Base-by-base conservation (phyloP, 305 asterid species). In the Fraxinus nigra region DNA sequence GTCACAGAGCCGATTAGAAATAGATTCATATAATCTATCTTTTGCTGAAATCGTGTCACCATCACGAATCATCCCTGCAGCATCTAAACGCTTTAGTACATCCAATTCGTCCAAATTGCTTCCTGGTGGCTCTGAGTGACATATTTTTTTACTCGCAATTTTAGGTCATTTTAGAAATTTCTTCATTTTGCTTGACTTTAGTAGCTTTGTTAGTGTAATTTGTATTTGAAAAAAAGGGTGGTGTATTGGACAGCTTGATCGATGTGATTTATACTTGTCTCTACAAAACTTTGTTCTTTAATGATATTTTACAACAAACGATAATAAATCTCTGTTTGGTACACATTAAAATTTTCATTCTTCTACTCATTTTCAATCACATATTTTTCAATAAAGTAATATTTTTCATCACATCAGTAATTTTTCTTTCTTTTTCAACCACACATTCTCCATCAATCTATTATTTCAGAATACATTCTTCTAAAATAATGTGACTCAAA, bases 1-100 rank as follows among this genome's bases (percentile, higher is more conserved):
- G 99, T 80, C 92, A 83, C 98, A 93, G 87, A 96, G 98, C 86
- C 88, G 90, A 16, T 81, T 96, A 34, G 99, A 98, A 81, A 79
- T 93, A 48, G 98, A 96, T 89, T 84, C 98, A 0, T 91, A 92
- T 70, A 94, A 87, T 34, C 4, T 93, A 5, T 90, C 98, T 7
- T 90, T 93, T 67, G 90, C 95, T 18, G 89, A 96, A 87, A 87
- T 94, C 32, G n/a, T 96, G 78, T 92, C 97, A 48, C 97, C 98
- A 1, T 92, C 99, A 0, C 85, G 90, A 69, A 90, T 91, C 76
- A 92, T 94, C 78, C 88, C 97, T 80, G 89, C 94, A 38, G 91
- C 92, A 14, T 56, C 89, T 14, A 83, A 89, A 83, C 87, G 92
- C 46, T 76, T 94, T 46, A 91, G 96, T 73, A 84, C 96, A 32